Evolutionary conservation across 2,329 filamentous ascomycete species (phyloP).

Genomic region (Penicillium janthinellum): DNA sequence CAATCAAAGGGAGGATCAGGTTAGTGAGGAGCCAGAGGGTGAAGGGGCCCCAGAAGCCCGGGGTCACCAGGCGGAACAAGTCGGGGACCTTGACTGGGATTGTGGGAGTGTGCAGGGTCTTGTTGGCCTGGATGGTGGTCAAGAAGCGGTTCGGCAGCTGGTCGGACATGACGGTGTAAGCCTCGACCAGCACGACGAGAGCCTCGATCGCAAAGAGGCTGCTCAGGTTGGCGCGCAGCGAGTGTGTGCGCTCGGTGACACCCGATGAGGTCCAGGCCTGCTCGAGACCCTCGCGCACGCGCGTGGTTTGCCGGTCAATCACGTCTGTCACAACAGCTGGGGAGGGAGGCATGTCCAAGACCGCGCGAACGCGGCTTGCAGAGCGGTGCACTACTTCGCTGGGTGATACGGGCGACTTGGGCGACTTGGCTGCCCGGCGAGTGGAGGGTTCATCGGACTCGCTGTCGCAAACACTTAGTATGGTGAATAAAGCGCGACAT

Average conservation of each 20-base stretch:
- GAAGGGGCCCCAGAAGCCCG: slow-evolving; percentile 81
- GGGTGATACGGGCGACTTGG: slow-evolving; percentile 1
- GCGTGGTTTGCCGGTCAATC: slow-evolving; percentile 66
- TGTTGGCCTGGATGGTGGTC: slow-evolving; percentile 69
- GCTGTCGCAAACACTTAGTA: slow-evolving; percentile 16
- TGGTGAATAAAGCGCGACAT: not conserved
- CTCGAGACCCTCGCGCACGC: slow-evolving; percentile 38
- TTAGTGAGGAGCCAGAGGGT: slow-evolving; percentile 75
- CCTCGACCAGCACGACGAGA: slow-evolving; percentile 69
- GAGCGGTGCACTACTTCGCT: slow-evolving; percentile 12
- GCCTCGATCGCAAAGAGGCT: slow-evolving; percentile 70
- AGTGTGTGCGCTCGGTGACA: slow-evolving; percentile 54
- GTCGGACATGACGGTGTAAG: slow-evolving; percentile 67
- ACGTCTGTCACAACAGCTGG: slow-evolving; percentile 60
- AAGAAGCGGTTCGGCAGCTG: slow-evolving; percentile 72
- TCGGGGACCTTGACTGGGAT: slow-evolving; percentile 73
- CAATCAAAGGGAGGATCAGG: slow-evolving; percentile 67
- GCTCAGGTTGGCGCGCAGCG: slow-evolving; percentile 69
- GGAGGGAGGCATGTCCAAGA: slow-evolving; percentile 39
- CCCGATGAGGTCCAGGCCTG: slow-evolving; percentile 40
- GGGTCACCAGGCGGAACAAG: slow-evolving; percentile 74
- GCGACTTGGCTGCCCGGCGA: slow-evolving; percentile 3
- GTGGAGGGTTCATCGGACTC: slow-evolving; percentile 17
- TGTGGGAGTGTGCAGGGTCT: slow-evolving; percentile 57
- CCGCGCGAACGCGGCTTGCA: slow-evolving; percentile 8